Base-by-base conservation (phyloP, 495 filamentous ascomycete genomes). In the Aspergillus cristatus region DNA sequence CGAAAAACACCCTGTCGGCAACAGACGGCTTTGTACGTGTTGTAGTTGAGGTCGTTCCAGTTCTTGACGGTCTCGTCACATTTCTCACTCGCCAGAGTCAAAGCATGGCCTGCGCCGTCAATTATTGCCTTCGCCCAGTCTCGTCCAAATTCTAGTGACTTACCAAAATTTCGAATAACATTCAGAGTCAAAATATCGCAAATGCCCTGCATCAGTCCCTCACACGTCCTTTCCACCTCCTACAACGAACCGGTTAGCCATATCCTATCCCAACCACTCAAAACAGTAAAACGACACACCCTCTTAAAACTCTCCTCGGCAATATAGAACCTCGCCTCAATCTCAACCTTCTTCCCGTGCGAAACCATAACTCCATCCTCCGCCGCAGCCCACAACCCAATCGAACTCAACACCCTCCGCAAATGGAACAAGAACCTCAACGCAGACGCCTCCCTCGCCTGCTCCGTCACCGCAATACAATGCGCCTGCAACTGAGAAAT, bases 1-100 rank as follows among this genome's bases (percentile, higher is more conserved):
- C 18, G 4, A 34, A 16, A 30, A 7, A 41, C 61, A 33, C 72
- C 72, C 26, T 69, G 42, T 14, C 78, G 63, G 37, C 68, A 60
- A 48, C 69, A 72, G 5, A 68, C 66, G n/a, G 79, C 81, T 53
- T 73, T 76, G 45, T 82, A 84, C 0, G 80, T 81, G 2, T 57
- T 16, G 65, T 65, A 82, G 22, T 45, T 42, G 14, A 73, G 50
- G 14, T 45, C 36, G 4, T 71, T 70, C 78, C 77, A 82, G 20
- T 60, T 45, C 2, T 43, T 48, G 13, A 63, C 69, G 14, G 63
- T 75, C 6, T 34, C 10, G 6, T 46, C 37, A 14, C 42, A 64
- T 37, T 37, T 54, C 58, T 18, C 55, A 44, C 46, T 56, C 29
- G 45, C 49, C 18, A 57, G 48, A 22, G 51, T 50, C 14, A 67